Evolutionary conservation across 2,329 filamentous ascomycete genomes (phyloP).

Genomic region (Claviceps sp.): DNA sequence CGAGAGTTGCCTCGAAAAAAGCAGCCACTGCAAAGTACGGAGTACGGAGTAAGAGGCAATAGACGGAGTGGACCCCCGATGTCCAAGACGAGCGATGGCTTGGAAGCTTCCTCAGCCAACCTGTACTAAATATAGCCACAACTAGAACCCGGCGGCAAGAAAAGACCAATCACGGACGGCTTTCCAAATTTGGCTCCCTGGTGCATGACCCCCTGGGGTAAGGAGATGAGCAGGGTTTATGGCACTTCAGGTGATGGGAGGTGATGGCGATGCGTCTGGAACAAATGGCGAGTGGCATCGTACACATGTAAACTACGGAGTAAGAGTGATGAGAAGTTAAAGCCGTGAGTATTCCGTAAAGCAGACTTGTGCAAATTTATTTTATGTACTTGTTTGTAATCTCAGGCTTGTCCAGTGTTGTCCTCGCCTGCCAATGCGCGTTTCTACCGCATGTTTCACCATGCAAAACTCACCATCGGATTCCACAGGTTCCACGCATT

Average conservation of each 20-base stretch:
- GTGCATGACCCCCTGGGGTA: background rate
- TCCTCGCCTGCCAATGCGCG: background rate
- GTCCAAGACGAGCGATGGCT: background rate
- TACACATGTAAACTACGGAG: too few relatives aligned
- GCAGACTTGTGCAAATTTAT: too few relatives aligned
- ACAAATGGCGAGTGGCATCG: too few relatives aligned
- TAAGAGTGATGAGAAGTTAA: too few relatives aligned
- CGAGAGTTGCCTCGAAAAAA: background rate
- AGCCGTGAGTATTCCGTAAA: too few relatives aligned
- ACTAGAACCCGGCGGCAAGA: conserved; percentile 18
- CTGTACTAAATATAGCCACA: conserved; percentile 21
- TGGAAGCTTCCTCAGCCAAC: background rate
- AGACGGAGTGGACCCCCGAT: too few relatives aligned
- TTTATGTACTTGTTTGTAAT: too few relatives aligned
- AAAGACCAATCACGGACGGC: conserved; percentile 15
- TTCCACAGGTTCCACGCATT: background rate
- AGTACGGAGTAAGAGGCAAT: too few relatives aligned
- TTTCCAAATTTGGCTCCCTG: conserved; percentile 13
- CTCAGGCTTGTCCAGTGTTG: background rate
- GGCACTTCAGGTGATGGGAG: too few relatives aligned
- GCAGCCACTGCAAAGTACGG: background rate
- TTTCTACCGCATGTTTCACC: background rate
- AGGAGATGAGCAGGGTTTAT: too few relatives aligned
- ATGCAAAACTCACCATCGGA: background rate
- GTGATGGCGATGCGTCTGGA: too few relatives aligned